Evolutionary conservation across 192 early-diverging fungal genomes (phyloP), one percentile per base, ranked within the genome.

Genomic region (Podila epicladia): DNA sequence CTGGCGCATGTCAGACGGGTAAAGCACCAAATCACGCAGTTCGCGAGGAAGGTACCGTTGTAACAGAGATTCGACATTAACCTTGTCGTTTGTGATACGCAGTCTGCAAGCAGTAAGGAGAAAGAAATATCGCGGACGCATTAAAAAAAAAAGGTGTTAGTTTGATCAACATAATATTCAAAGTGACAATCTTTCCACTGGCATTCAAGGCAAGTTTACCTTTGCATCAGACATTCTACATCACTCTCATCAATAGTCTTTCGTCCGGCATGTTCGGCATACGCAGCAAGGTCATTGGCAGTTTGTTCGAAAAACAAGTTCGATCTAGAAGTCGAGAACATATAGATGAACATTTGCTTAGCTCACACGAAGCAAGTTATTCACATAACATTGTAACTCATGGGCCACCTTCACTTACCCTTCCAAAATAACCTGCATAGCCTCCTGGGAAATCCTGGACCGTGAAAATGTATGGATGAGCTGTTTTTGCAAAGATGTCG

Each of bases 231-330:
- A 29, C 62, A 67, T 22, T 74, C 64, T 6, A 84, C 83, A 64
- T 84, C 83, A 13, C 49, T 49, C 32, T 82, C 83, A 19, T 84
- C 72, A 29, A 84, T 76, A 35, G 79, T 82, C 37, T 28, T 74
- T 17, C 83, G 64, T n/a, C 77, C 77, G 9, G 83, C 78, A 72
- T 84, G 83, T 2, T 59, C 29, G 3, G 83, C 83, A 67, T 84
- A 84, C 29, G 74, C 83, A 13, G 72, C 72, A 17, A 84, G 64
- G 33, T 84, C 83, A 51, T 72, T 71, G 13, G 83, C 24, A 4
- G 67, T 69, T 58, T 84, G 83, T 24, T 80, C 83, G 69, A 84
- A 82, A 33, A 84, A 84, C 58, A 67, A 35, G 61, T 82, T 65
- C 24, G 83, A 73, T 55, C 83, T 84, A 45, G 41, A 45, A 17